Percentiles rank a stretch among this genome's conserved stretches.
These are phyloP conservation scores for Pythium aristosporum DNA, from an alignment of 352 stramenopile genomes.

Conservation along the genomic window DNA sequence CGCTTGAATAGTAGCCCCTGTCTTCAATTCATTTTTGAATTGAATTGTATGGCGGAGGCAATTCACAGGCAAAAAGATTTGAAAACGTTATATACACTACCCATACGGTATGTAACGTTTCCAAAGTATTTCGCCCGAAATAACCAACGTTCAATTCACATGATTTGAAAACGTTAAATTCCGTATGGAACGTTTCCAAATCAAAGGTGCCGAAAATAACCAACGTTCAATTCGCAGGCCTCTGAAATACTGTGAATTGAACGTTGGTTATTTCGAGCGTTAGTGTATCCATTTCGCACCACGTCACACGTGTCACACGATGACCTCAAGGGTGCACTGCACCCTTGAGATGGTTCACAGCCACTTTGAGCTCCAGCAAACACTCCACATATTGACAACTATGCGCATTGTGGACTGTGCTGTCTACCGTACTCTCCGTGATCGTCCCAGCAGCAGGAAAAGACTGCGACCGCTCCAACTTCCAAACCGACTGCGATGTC, in stretches of 20 bases:
- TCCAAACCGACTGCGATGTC: conserved; percentile 8
- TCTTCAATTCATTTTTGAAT: conserved; percentile 22
- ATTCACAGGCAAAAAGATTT: background rate
- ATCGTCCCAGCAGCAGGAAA: background rate
- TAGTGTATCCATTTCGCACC: background rate
- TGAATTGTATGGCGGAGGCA: background rate
- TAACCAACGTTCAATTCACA: too few species aligned
- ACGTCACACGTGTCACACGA: too few species aligned
- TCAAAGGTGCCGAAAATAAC: too few species aligned
- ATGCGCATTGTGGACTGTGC: background rate
- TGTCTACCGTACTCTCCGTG: background rate
- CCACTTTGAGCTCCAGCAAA: conserved; percentile 21
- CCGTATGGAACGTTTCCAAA: too few species aligned
- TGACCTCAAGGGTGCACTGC: conserved; percentile 16
- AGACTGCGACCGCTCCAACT: background rate
- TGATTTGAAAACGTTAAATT: too few species aligned
- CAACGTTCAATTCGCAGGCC: too few species aligned
- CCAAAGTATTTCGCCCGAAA: background rate
- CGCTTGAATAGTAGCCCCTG: conserved; percentile 1
- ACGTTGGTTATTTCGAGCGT: background rate
- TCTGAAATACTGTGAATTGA: too few species aligned
- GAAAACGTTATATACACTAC: background rate
- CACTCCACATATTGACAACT: conserved; percentile 25
- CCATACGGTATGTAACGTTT: conserved; percentile 2
- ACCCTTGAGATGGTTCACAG: too few species aligned